Percentiles rank a stretch among this genome's conserved stretches.
phyloP scores from a whole-genome alignment of 2,329 filamentous ascomycete genomes.

The Nothopassalora personata region DNA sequence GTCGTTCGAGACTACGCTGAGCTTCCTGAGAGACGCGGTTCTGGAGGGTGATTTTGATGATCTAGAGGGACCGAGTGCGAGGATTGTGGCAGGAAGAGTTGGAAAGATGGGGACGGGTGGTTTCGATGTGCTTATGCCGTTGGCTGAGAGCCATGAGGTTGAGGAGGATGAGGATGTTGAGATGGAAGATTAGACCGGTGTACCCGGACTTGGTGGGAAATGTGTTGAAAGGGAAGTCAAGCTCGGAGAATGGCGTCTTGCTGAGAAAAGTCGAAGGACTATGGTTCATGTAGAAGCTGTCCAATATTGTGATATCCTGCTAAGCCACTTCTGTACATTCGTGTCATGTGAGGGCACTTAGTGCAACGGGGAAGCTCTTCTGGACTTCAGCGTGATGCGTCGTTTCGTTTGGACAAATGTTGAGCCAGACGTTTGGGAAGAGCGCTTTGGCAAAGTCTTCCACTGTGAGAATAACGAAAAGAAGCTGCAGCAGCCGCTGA shows the following conservation, averaged over 20 bases:
- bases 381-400: no score
- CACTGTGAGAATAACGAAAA: no score
- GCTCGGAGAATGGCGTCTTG: background rate
- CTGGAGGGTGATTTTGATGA: constrained; percentile 88
- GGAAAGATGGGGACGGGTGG: constrained; percentile 82
- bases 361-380: no score
- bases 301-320: background rate
- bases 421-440: no score
- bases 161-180: constrained; percentile 20
- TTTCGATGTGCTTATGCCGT: constrained; percentile 71
- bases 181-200: constrained; percentile 15
- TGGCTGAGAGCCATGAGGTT: constrained; percentile 11
- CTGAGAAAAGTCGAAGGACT: background rate
- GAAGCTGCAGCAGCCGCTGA: no score
- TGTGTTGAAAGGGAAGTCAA: background rate
- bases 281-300: background rate
- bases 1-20: constrained; percentile 96
- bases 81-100: constrained; percentile 80
- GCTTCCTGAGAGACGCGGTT: constrained; percentile 88
- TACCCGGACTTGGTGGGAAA: background rate
- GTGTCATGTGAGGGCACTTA: no score
- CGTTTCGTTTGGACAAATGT: no score
- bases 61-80: constrained; percentile 74
- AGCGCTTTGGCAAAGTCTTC: no score
- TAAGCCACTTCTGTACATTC: background rate